phyloP scores from a whole-genome alignment of 345 rosid genomes.

The Arabis hirsuta region DNA sequence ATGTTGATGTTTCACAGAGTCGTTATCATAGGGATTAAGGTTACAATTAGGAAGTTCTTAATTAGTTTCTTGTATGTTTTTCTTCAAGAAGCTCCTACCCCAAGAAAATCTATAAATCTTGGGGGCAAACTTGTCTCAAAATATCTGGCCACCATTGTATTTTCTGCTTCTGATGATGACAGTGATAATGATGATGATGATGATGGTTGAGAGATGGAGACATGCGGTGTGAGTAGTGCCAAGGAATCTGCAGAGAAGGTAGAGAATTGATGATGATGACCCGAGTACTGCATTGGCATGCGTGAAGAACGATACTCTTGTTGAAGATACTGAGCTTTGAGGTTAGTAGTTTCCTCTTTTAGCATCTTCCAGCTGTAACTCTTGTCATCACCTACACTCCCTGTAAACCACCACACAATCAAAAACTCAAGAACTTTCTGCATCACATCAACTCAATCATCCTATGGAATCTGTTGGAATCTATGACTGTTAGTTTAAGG shows the following conservation, averaged over 20 bases:
- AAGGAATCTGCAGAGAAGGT: constrained; percentile 43
- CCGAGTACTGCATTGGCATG: constrained; percentile 38
- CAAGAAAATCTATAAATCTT: constrained; percentile 69
- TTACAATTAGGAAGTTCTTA: constrained; percentile 21
- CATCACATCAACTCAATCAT: no score
- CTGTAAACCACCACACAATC: constrained; percentile 40
- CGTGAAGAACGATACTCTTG: constrained; percentile 18
- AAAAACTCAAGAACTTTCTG: constrained; percentile 7
- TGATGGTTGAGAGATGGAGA: constrained; percentile 52
- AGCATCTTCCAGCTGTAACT: constrained; percentile 36
- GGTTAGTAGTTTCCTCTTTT: constrained; percentile 38
- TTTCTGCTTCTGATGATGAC: constrained; percentile 42
- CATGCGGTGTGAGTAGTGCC: constrained; percentile 44
- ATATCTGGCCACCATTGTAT: constrained; percentile 34
- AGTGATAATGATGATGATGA: constrained; percentile 39
- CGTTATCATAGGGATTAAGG: constrained; percentile 11
- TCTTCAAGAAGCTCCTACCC: constrained; percentile 48
- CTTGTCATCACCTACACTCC: constrained; percentile 37
- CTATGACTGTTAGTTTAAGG: not conserved
- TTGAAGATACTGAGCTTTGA: constrained; percentile 30
- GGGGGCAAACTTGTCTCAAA: constrained; percentile 37
- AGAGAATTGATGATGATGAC: constrained; percentile 42
- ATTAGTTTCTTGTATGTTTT: not conserved
- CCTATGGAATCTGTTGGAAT: not conserved
- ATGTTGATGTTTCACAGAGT: constrained; percentile 1